Conservation (phyloP, 192 early-diverging fungal genomes). For the Phlyctochytrium planicorne region DNA sequence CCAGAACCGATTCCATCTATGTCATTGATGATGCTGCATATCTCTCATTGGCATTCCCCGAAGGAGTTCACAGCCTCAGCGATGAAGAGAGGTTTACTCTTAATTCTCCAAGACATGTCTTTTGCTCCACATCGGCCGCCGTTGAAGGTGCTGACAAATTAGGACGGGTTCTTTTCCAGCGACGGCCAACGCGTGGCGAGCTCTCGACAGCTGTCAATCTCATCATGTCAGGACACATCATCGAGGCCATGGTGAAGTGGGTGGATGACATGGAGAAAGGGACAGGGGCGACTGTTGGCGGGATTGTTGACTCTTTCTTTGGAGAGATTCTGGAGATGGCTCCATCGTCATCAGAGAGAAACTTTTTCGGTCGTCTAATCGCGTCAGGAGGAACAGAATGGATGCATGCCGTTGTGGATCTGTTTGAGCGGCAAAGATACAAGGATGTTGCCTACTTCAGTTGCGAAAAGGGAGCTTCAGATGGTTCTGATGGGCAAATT, state of each 20-base stretch:
- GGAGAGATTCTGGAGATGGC: constrained; percentile 3
- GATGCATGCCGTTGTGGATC: not conserved
- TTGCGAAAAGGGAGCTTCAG: too few species aligned
- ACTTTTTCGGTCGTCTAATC: not conserved
- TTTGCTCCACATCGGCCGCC: not conserved
- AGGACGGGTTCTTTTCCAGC: not conserved
- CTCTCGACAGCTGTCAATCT: not conserved
- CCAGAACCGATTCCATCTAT: not conserved
- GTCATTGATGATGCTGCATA: not conserved
- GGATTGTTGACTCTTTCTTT: not conserved
- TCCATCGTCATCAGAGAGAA: not conserved
- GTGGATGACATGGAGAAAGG: not conserved
- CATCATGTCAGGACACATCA: not conserved
- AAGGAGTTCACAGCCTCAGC: not conserved
- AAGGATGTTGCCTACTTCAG: not conserved
- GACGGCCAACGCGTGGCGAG: not conserved
- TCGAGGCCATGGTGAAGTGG: not conserved
- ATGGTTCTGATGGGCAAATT: too few species aligned
- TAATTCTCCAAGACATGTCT: not conserved
- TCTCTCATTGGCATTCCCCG: not conserved
- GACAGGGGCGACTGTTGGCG: not conserved
- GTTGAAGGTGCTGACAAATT: not conserved
- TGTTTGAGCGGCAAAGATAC: constrained; percentile 6
- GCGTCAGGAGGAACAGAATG: not conserved
- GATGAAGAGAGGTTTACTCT: not conserved